phyloP scores from a whole-genome alignment of 305 asterid genomes.

The Withania somnifera region DNA sequence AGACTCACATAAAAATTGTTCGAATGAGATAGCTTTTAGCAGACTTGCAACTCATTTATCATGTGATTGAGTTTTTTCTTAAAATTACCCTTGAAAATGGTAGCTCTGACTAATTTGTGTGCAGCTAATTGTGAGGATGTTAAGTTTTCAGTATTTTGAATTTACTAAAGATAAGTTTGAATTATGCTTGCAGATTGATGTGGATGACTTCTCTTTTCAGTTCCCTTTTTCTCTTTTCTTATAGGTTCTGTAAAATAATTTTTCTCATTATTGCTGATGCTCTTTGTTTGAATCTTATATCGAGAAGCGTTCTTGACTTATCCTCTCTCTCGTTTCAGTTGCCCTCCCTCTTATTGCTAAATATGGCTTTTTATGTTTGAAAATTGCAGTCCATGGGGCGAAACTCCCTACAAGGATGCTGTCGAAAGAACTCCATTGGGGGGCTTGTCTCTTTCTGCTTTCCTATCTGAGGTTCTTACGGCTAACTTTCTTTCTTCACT shows the following conservation, averaged over 20 bases:
- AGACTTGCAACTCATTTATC: background rate
- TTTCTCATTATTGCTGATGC: background rate
- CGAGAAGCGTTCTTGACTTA: background rate
- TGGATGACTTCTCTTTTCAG: background rate
- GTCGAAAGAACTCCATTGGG: constrained; percentile 72
- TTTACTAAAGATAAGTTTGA: background rate
- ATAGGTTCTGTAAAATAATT: background rate
- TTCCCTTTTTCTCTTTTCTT: background rate
- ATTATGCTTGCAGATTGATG: background rate
- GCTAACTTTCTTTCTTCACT: background rate
- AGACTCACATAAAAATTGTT: background rate
- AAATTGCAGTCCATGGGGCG: constrained; percentile 77
- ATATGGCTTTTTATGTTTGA: constrained; percentile 17
- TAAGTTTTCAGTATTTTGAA: background rate
- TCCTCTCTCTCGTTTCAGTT: background rate
- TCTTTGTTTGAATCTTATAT: background rate
- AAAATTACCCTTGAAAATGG: background rate
- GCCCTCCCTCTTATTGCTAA: constrained; percentile 9
- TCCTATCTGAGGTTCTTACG: constrained; percentile 69
- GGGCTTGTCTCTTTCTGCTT: constrained; percentile 73
- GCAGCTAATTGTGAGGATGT: background rate
- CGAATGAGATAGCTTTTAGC: background rate
- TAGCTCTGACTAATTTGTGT: background rate
- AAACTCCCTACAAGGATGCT: constrained; percentile 84
- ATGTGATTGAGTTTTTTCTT: background rate